A percentile compares a stretch with the other conserved stretches of the same genome.
Evolutionary conservation across 2,329 filamentous ascomycete species (phyloP).

Genomic region (Cercospora zeina): DNA sequence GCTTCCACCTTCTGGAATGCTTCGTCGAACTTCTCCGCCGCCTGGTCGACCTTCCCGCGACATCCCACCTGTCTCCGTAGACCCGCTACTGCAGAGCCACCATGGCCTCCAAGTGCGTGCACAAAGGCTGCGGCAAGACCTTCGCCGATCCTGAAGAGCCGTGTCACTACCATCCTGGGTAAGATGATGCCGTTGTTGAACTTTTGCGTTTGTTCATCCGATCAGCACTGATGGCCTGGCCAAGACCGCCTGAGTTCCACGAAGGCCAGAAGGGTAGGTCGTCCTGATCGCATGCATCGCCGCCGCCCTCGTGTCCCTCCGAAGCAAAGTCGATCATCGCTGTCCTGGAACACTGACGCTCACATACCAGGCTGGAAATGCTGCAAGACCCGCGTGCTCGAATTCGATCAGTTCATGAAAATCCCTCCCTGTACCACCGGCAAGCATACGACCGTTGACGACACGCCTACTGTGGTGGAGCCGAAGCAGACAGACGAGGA

Average conservation of each 20-base stretch:
- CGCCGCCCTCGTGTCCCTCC: not conserved
- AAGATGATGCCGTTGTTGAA: constrained; percentile 10
- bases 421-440: constrained; percentile 92
- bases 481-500: constrained; percentile 34
- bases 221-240: not conserved
- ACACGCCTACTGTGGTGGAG: constrained; percentile 51
- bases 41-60: not conserved
- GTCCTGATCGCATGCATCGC: constrained; percentile 13
- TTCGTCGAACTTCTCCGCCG: not conserved
- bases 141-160: constrained; percentile 80
- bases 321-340: not conserved
- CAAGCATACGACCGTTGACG: constrained; percentile 85
- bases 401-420: constrained; percentile 94
- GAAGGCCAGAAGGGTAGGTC: constrained; percentile 92
- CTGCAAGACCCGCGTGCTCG: constrained; percentile 94
- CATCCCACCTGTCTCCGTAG: not conserved
- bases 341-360: not conserved
- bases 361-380: constrained; percentile 87
- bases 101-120: constrained; percentile 86
- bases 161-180: constrained; percentile 76
- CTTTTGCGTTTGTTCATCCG: not conserved
- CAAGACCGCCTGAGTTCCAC: constrained; percentile 73
- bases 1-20: constrained; percentile 1
- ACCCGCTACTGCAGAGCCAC: not conserved
- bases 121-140: constrained; percentile 89